phyloP scores from a whole-genome alignment of 768 basidiomycete genomes.

The Sistotremastrum niveocremeum region DNA sequence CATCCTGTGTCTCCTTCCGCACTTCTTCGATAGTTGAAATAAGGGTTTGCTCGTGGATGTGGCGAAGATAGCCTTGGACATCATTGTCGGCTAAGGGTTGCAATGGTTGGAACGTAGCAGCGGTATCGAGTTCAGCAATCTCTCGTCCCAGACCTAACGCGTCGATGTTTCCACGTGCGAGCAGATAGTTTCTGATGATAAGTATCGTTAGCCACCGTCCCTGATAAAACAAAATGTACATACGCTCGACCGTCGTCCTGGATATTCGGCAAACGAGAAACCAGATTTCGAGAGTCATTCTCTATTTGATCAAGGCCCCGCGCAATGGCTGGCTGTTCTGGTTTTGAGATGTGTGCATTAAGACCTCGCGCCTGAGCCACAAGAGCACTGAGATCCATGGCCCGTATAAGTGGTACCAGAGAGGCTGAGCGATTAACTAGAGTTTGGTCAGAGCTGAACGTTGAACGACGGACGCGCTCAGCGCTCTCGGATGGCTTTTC shows the following conservation, averaged over 20 bases:
- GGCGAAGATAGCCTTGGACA: constrained; percentile 86
- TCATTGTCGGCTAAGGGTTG: constrained; percentile 91
- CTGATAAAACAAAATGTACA: constrained; percentile 15
- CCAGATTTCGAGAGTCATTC: constrained; percentile 75
- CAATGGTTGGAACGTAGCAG: constrained; percentile 76
- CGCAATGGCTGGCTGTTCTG: constrained; percentile 78
- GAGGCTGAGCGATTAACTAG: too few species aligned
- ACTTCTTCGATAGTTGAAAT: constrained; percentile 91
- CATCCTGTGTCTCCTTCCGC: constrained; percentile 68
- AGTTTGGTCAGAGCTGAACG: too few species aligned
- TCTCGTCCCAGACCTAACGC: constrained; percentile 74
- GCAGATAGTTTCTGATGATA: constrained; percentile 61
- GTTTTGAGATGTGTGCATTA: constrained; percentile 61
- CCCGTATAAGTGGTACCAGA: too few species aligned
- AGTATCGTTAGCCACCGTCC: constrained; percentile 4
- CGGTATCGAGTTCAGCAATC: constrained; percentile 71
- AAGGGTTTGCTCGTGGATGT: constrained; percentile 88
- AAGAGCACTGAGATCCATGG: too few species aligned
- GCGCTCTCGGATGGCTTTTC: too few species aligned
- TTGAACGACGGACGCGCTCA: too few species aligned
- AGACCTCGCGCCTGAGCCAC: constrained; percentile 27
- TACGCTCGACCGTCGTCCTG: constrained; percentile 63
- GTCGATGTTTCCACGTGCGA: constrained; percentile 91
- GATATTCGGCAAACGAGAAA: constrained; percentile 56
- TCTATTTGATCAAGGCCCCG: constrained; percentile 93